Evolutionary conservation across 345 rosid species (phyloP).

Genomic region (Acer saccharum): DNA sequence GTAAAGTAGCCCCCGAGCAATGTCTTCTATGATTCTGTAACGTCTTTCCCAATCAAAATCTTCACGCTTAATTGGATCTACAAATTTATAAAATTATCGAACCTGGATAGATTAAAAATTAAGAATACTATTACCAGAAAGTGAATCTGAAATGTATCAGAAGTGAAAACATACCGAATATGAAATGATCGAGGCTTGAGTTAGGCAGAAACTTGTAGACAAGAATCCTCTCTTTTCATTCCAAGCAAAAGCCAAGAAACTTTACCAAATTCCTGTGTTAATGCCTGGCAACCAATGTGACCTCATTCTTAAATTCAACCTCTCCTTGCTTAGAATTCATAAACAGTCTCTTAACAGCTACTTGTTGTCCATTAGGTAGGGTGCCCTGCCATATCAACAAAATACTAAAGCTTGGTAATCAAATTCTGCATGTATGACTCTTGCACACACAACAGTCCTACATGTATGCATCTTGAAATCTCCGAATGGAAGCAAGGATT

Average conservation of each 20-base stretch:
- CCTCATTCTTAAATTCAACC: slow-evolving; percentile 40
- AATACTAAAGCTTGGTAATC: neutral
- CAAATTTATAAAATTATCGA: no score
- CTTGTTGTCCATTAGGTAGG: slow-evolving; percentile 25
- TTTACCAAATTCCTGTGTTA: slow-evolving; percentile 42
- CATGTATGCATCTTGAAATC: slow-evolving; percentile 53
- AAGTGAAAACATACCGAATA: slow-evolving; percentile 27
- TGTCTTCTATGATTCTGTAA: no score
- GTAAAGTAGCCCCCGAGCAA: no score
- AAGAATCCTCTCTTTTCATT: slow-evolving; percentile 34
- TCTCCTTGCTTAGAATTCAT: slow-evolving; percentile 33
- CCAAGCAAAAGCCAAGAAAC: slow-evolving; percentile 34
- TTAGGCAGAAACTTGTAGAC: slow-evolving; percentile 38
- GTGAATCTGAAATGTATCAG: no score
- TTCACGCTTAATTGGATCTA: no score
- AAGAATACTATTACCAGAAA: no score
- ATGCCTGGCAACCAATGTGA: slow-evolving; percentile 36
- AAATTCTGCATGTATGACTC: neutral
- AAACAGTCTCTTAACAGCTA: slow-evolving; percentile 43
- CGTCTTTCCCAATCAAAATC: no score
- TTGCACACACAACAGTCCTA: slow-evolving; percentile 36
- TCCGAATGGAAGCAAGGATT: slow-evolving; percentile 27
- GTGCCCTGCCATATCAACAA: slow-evolving; percentile 18
- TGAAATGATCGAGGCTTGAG: slow-evolving; percentile 31
- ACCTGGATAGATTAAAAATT: no score